These are phyloP conservation scores for Saccharomyces hybrid DNA, from an alignment of 1,139 yeast genomes.

Conservation along the genomic window DNA sequence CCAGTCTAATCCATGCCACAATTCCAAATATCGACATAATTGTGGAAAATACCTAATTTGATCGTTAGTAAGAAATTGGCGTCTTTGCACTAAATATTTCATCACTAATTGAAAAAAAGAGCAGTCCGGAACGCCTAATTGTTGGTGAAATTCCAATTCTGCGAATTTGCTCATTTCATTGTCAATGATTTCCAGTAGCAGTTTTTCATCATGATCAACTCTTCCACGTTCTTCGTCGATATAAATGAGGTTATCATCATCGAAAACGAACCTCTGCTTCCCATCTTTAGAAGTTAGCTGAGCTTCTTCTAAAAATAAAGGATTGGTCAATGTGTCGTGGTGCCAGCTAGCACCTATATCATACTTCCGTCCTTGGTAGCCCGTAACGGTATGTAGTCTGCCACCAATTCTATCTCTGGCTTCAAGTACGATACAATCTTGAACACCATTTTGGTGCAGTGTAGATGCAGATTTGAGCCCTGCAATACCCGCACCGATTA, in stretches of 20 bases:
- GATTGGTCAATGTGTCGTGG: conserved; percentile 68
- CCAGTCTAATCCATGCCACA: conserved; percentile 76
- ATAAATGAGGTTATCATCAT: conserved; percentile 38
- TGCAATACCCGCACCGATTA: conserved; percentile 79
- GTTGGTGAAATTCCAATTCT: conserved; percentile 46
- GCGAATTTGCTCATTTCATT: conserved; percentile 53
- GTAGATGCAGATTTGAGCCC: conserved; percentile 73
- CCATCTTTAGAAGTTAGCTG: conserved; percentile 23
- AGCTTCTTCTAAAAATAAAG: conserved; percentile 52
- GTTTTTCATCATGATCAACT: conserved; percentile 20
- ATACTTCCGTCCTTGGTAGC: conserved; percentile 35
- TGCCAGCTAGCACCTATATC: conserved; percentile 90
- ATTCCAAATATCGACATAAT: conserved; percentile 50
- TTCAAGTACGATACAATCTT: conserved; percentile 45
- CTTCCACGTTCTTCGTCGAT: conserved; percentile 31
- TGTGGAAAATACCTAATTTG: conserved; percentile 49
- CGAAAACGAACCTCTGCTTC: conserved; percentile 32
- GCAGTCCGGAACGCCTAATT: conserved; percentile 42
- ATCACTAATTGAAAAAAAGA: conserved; percentile 44
- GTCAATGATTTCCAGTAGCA: background rate
- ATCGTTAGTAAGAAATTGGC: conserved; percentile 42
- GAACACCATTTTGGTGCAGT: conserved; percentile 40
- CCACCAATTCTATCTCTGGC: conserved; percentile 59
- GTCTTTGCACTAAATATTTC: conserved; percentile 42
- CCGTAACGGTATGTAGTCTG: conserved; percentile 38